Percentiles rank a stretch among this genome's conserved stretches.
These are phyloP conservation scores for Gnomoniopsis sp. DNA, from an alignment of 2,329 filamentous ascomycete species.

Conservation along the genomic window DNA sequence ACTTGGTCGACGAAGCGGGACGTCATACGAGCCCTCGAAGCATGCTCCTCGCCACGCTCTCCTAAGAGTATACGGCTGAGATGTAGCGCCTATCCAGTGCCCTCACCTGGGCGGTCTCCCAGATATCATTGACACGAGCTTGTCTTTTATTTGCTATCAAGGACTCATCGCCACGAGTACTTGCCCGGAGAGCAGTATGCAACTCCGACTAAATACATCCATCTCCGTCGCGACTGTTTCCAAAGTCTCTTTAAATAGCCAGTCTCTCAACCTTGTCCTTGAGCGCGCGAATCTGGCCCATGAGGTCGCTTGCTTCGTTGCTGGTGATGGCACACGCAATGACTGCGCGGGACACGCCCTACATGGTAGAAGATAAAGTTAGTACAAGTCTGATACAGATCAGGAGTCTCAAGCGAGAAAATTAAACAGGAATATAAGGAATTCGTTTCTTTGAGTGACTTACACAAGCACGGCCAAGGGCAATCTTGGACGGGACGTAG, in stretches of 20 bases:
- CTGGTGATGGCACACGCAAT: slow-evolving; percentile 87
- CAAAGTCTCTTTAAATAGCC: slow-evolving; percentile 66
- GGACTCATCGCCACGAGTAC: not conserved
- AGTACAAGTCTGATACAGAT: not conserved
- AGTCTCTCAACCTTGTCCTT: slow-evolving; percentile 96
- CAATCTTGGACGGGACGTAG: slow-evolving; percentile 73
- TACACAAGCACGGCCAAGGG: slow-evolving; percentile 75
- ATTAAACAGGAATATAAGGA: not conserved
- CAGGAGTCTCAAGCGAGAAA: not conserved
- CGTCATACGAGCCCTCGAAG: not conserved
- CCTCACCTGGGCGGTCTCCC: not conserved
- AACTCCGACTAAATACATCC: not conserved
- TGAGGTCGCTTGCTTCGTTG: slow-evolving; percentile 86
- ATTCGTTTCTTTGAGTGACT: not conserved
- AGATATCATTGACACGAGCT: not conserved
- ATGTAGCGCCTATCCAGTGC: not conserved
- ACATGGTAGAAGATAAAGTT: not conserved
- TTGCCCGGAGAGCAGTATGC: not conserved
- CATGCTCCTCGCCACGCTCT: not conserved
- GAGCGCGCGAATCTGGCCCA: slow-evolving; percentile 79
- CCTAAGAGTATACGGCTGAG: not conserved
- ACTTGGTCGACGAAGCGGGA: not conserved
- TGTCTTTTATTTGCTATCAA: not conserved
- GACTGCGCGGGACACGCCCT: slow-evolving; percentile 79
- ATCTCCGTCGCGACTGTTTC: too few species aligned